Evolutionary conservation across 148 eudicot genomes (phyloP).

Genomic region (Spergularia bocconei): DNA sequence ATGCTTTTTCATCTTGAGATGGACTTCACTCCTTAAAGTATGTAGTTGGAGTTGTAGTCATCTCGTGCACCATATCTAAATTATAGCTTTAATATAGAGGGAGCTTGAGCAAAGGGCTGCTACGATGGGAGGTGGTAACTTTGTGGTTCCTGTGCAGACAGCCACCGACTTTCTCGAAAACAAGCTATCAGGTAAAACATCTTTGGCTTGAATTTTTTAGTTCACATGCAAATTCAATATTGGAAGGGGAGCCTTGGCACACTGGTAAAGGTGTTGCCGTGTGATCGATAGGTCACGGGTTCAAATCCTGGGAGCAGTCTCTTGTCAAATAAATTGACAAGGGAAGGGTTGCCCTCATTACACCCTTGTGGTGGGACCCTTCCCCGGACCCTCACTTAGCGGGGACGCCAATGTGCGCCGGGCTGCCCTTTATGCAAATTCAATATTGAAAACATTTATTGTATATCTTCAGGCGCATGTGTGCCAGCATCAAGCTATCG

Average conservation of each 20-base stretch:
- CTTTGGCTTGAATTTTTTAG: not conserved
- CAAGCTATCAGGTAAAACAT: slow-evolving; percentile 59
- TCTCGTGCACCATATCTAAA: slow-evolving; percentile 6
- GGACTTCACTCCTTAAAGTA: not conserved
- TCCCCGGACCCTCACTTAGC: too few species aligned
- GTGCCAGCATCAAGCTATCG: slow-evolving; percentile 89
- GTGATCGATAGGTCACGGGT: too few species aligned
- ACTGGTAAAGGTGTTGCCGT: too few species aligned
- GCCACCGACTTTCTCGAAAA: slow-evolving; percentile 78
- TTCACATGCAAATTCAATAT: not conserved
- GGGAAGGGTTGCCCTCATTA: too few species aligned
- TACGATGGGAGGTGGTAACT: slow-evolving; percentile 89
- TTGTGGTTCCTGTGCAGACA: slow-evolving; percentile 86
- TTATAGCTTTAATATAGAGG: slow-evolving; percentile 40
- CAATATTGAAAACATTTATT: not conserved
- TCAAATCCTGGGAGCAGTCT: too few species aligned
- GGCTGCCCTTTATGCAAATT: too few species aligned
- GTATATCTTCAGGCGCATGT: slow-evolving; percentile 44
- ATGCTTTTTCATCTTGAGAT: too few species aligned
- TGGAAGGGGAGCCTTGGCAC: too few species aligned
- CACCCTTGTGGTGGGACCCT: too few species aligned
- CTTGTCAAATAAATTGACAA: too few species aligned
- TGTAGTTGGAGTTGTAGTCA: not conserved
- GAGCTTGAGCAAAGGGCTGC: slow-evolving; percentile 84
- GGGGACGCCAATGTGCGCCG: too few species aligned